These are phyloP conservation scores for Filobasidium floriforme DNA, from an alignment of 768 basidiomycete genomes.

Conservation along the genomic window DNA sequence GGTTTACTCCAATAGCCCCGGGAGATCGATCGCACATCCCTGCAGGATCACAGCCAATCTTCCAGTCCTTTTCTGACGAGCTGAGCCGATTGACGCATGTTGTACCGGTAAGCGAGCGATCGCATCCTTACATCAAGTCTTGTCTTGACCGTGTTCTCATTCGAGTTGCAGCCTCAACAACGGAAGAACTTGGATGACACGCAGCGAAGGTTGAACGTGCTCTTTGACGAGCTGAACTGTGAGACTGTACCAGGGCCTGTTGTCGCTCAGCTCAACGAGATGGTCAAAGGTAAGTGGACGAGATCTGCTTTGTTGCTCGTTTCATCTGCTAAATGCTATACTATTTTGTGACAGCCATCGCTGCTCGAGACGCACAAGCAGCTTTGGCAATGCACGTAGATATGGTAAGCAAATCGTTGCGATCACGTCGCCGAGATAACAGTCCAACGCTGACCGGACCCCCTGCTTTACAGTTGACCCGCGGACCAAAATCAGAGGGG, in stretches of 20 bases:
- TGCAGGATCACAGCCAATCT: conserved; percentile 59
- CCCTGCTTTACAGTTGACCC: conserved; percentile 7
- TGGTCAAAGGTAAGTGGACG: conserved; percentile 60
- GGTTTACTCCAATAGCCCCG: conserved; percentile 53
- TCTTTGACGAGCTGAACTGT: conserved; percentile 90
- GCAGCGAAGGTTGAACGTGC: conserved; percentile 70
- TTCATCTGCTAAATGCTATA: background rate
- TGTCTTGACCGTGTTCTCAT: conserved; percentile 2
- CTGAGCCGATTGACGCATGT: conserved; percentile 63
- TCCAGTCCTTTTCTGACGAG: conserved; percentile 58
- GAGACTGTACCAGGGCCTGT: conserved; percentile 66
- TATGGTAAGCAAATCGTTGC: conserved; percentile 60
- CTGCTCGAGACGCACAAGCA: conserved; percentile 63
- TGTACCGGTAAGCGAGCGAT: conserved; percentile 56
- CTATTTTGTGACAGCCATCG: conserved; percentile 58
- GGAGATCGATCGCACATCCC: conserved; percentile 93
- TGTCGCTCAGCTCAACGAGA: conserved; percentile 61
- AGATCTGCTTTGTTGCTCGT: background rate
- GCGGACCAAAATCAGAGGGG: conserved; percentile 55
- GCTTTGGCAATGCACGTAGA: conserved; percentile 80
- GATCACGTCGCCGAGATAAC: too few relatives aligned
- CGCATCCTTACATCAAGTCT: background rate
- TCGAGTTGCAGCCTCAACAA: conserved; percentile 60
- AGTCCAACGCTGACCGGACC: too few relatives aligned
- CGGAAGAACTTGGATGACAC: conserved; percentile 78